phyloP scores from a whole-genome alignment of 2,329 filamentous ascomycete genomes.

The Talaromyces islandicus region DNA sequence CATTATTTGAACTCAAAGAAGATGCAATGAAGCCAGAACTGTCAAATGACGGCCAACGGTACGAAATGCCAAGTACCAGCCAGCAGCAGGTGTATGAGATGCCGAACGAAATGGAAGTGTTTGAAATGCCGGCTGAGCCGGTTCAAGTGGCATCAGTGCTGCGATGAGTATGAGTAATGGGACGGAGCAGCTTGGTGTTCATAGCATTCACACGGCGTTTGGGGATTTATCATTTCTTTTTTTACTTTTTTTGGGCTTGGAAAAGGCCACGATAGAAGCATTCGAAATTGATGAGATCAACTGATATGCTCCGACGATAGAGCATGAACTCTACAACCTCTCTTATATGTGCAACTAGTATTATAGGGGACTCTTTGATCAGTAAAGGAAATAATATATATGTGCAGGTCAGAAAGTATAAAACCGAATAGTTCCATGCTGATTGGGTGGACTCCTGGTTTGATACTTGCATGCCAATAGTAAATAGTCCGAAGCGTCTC shows the following conservation, averaged over 20 bases:
- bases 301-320: not conserved
- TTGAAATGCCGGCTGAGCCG: not conserved
- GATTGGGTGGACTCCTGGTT: no score
- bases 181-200: not conserved
- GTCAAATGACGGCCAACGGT: not conserved
- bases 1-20: not conserved
- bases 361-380: no score
- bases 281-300: not conserved
- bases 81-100: not conserved
- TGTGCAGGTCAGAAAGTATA: no score
- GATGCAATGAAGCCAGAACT: not conserved
- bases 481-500: no score
- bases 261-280: not conserved
- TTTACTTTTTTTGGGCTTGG: not conserved
- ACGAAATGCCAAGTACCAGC: not conserved
- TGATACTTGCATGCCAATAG: no score
- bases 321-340: no score
- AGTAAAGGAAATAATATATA: no score
- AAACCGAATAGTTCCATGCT: no score
- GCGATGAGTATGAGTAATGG: not conserved
- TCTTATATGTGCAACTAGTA: no score
- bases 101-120: not conserved
- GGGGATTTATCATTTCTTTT: not conserved
- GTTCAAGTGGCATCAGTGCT: not conserved
- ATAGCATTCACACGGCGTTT: not conserved